Evolutionary conservation across 257 asterid genomes (phyloP).

Genomic region (Capsicum rhomboideum): DNA sequence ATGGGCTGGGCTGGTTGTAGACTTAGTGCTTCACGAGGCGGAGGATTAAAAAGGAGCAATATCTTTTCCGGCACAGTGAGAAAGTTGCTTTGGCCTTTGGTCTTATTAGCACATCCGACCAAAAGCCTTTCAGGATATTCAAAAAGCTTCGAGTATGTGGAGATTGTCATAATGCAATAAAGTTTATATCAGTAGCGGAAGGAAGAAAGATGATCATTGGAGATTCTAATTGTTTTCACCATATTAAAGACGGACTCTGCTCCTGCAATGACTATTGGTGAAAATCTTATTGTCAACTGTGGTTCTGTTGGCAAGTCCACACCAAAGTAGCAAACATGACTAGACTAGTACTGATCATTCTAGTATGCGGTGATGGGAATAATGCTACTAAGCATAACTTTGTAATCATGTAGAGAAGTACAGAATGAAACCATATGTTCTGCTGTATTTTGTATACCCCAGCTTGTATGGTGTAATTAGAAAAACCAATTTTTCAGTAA

Average conservation of each 20-base stretch:
- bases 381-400: neutral
- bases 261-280: conserved; percentile 87
- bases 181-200: conserved; percentile 50
- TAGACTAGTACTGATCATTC: neutral
- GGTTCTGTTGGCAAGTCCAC: neutral
- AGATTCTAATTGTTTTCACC: conserved; percentile 85
- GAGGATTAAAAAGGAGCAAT: conserved; percentile 76
- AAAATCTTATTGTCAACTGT: neutral
- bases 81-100: conserved; percentile 76
- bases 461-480: neutral
- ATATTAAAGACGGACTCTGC: conserved; percentile 54
- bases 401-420: neutral
- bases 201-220: conserved; percentile 76
- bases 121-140: too few species aligned
- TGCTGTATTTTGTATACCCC: neutral
- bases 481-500: neutral
- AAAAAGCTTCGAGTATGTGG: conserved; percentile 87
- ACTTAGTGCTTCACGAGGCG: conserved; percentile 81
- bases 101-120: conserved; percentile 47
- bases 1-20: too few species aligned
- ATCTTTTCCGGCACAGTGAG: conserved; percentile 78
- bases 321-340: neutral
- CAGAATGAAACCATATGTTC: neutral
- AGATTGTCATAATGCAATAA: conserved; percentile 75
- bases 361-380: neutral